Conservation (phyloP, 768 basidiomycete genomes). For the Boletus eberwhitei region DNA sequence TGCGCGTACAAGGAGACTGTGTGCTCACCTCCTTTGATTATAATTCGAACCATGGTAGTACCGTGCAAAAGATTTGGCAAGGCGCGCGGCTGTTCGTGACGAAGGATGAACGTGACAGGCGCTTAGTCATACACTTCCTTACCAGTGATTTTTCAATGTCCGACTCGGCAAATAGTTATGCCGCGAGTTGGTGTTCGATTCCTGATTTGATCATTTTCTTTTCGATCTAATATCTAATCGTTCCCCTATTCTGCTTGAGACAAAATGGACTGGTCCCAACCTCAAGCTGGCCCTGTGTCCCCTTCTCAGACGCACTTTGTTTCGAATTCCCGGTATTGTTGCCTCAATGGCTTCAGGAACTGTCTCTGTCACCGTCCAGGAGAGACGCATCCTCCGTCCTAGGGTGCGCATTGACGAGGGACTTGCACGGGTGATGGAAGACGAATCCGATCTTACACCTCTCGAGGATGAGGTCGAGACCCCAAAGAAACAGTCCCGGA, state of each 20-base stretch:
- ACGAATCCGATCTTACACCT: constrained; percentile 16
- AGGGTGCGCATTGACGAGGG: background rate
- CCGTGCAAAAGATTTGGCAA: background rate
- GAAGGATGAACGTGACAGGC: background rate
- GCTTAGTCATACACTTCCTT: constrained; percentile 11
- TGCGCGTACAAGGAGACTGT: background rate
- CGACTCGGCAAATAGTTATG: constrained; percentile 9
- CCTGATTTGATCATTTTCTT: background rate
- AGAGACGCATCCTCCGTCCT: background rate
- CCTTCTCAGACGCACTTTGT: background rate
- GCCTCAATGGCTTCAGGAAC: background rate
- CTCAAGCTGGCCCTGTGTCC: background rate
- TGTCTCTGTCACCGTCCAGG: background rate
- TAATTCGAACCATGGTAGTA: constrained; percentile 73
- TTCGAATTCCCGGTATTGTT: background rate
- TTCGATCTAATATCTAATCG: background rate
- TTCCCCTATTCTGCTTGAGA: constrained; percentile 9
- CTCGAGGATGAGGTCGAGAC: constrained; percentile 8
- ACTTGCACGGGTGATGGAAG: background rate
- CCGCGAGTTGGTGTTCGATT: constrained; percentile 5
- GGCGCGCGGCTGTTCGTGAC: background rate
- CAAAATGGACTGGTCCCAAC: background rate
- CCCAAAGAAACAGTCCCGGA: background rate
- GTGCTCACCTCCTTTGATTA: constrained; percentile 81
- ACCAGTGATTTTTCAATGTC: constrained; percentile 15